Conservation (phyloP, 805 yeast genomes). For the Spathaspora boniae region DNA sequence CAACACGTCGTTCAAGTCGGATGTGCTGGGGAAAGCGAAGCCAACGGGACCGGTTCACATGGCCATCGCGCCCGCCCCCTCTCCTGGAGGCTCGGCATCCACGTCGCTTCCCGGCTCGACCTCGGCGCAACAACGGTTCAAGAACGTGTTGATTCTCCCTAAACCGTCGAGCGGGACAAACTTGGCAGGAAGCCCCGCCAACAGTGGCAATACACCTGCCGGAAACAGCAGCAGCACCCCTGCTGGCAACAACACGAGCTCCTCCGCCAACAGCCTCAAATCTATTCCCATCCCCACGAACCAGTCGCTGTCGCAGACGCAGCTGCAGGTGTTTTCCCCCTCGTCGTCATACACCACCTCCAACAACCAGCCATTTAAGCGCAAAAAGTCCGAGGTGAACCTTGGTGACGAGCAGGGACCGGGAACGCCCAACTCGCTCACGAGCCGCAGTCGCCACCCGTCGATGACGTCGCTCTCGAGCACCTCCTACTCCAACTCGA, state of each 20-base stretch:
- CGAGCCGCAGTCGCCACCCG: slow-evolving; percentile 8
- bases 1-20: slow-evolving; percentile 6
- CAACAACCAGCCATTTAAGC: slow-evolving; percentile 33
- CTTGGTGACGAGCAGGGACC: slow-evolving; percentile 5
- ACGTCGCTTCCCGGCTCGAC: slow-evolving; percentile 9
- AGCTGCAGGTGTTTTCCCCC: too few species aligned
- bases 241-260: too few species aligned
- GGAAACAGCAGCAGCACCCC: too few species aligned
- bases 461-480: slow-evolving; percentile 8
- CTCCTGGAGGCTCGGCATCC: slow-evolving; percentile 6
- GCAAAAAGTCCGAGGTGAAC: slow-evolving; percentile 39
- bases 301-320: slow-evolving; percentile 6
- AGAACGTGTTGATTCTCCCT: slow-evolving; percentile 39
- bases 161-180: slow-evolving; percentile 25
- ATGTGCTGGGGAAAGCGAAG: slow-evolving; percentile 3
- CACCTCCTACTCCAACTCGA: slow-evolving; percentile 8
- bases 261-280: slow-evolving; percentile 18
- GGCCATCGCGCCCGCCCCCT: slow-evolving; percentile 2
- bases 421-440: slow-evolving; percentile 6
- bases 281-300: slow-evolving; percentile 14
- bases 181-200: slow-evolving; percentile 12
- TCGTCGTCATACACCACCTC: slow-evolving; percentile 12
- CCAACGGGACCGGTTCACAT: too few species aligned
- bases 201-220: slow-evolving; percentile 34
- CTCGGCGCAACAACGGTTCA: slow-evolving; percentile 19